Conservation (phyloP, 73 alveolate species). For the Vitrella brassicaformis region DNA sequence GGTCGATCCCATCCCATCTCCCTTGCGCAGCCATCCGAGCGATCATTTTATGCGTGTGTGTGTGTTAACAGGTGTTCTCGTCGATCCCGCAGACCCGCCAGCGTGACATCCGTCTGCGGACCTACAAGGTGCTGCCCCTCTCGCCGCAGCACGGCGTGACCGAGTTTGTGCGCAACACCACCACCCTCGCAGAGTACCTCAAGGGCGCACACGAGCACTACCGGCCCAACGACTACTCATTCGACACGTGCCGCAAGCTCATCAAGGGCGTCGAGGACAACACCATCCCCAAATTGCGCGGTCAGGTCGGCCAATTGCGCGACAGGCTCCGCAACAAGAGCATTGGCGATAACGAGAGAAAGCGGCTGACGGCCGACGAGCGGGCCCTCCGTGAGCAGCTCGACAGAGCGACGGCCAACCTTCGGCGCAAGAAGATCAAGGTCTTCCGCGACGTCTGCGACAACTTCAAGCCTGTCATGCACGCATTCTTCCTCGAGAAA, state of each 20-base stretch:
- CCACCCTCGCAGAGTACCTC: slow-evolving; percentile 18
- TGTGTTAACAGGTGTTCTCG: too few relatives aligned
- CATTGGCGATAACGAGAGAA: too few relatives aligned
- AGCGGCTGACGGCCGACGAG: too few relatives aligned
- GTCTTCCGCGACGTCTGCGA: slow-evolving; percentile 1
- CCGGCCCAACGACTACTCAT: slow-evolving; percentile 10
- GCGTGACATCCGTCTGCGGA: too few relatives aligned
- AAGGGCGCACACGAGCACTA: slow-evolving; percentile 5
- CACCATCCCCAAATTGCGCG: not conserved
- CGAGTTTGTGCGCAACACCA: slow-evolving; percentile 19
- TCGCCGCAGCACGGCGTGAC: slow-evolving; percentile 20
- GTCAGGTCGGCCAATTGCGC: not conserved
- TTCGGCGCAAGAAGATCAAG: not conserved
- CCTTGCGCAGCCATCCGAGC: too few relatives aligned
- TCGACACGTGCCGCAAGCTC: slow-evolving; percentile 1
- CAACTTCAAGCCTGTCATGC: slow-evolving; percentile 27
- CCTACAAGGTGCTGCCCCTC: slow-evolving; percentile 17
- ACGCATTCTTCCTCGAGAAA: slow-evolving; percentile 14
- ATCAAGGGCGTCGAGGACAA: not conserved
- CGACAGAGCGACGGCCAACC: not conserved
- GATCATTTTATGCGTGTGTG: too few relatives aligned
- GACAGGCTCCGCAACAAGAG: not conserved
- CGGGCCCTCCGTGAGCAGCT: too few relatives aligned
- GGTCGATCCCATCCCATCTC: too few relatives aligned
- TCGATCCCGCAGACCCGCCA: too few relatives aligned